Base-by-base conservation (phyloP, 2,329 filamentous ascomycete genomes). In the Onygenales sp. region DNA sequence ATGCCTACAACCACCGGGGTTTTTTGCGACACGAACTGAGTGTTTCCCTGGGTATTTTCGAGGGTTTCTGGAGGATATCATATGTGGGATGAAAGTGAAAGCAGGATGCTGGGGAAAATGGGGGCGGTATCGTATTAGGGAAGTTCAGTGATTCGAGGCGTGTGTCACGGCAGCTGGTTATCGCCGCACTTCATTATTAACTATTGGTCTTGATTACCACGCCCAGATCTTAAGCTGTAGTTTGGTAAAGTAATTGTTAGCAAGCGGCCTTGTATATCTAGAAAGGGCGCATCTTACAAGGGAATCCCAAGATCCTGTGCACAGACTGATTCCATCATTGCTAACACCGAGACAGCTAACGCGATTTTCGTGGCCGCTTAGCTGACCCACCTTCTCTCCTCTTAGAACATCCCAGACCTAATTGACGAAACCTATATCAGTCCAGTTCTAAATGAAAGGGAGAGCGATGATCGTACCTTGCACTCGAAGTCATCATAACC, bases 401-500 rank as follows among this genome's bases (percentile, higher is more conserved):
- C 93, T 87, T 53, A 95, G 89, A 58, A 95, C 84, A 73, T 98
- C 93, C 93, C 93, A 98, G 56, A 97, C 93, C 92, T 97, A 58
- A 51, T 44, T 54, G 21, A 27, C 53, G 57, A 71, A 50, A 67
- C 65, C 27, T 56, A 34, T 32, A 53, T 65, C 56, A 65, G 60
- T 64, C 54, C 62, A 58, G 33, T 27, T 33, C n/a, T 7, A 13
- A 40, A 46, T 11, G 27, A 46, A 13, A 32, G 40, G 13, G 3
- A 49, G 6, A 13, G 14, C 42, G 40, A 32, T 43, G 31, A 64
- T 27, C 83, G 66, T 77, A 95, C 92, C 86, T 97, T 98, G 91
- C 93, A 98, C 75, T 98, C 93, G 66, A 95, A 98, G 69, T 98
- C 93, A 66, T 98, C 93, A 67, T 98, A 98, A 61, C 93, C 93